Evolutionary conservation across 164 flowering plant genomes (phyloP), one percentile per base, ranked within the genome.

Genomic region (Chloranthus sessilifolius): DNA sequence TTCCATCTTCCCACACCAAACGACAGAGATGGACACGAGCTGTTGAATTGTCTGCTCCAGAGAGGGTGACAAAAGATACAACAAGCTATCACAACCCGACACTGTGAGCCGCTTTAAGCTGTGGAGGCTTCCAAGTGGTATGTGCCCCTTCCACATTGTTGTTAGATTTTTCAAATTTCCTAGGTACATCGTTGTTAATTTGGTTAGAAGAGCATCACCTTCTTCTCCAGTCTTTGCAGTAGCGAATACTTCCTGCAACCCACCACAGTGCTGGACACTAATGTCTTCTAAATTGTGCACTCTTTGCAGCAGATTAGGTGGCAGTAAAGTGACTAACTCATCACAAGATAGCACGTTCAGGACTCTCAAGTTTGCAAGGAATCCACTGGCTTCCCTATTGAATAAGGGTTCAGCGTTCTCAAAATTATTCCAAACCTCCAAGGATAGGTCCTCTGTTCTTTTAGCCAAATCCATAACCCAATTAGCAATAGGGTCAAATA

Each of bases 171-270:
- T 23, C 11, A 55, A 31, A 2, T 30, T 1, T 23, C 3, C 15
- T 35, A 55, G 9, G 2, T 3, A 2, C 14, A 55, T 29, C 23
- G 24, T 7, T 6, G 0, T 43, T 15, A 54, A 31, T 1, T 11
- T 43, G 2, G 58, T 12, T 22, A 55, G 41, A 33, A 25, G 9
- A 23, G 2, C n/a, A n/a, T n/a, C 40, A 9, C 17, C 20, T 4
- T 9, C 1, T 21, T 15, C 41, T 19, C 14, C 5, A 7, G 16
- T 5, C 1, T 31, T 50, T 31, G 31, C 24, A 8, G 22, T 33
- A 8, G 24, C 5, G 8, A 56, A 56, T 5, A 56, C 38, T 39
- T 56, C 52, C 25, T 20, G 36, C 44, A 46, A 27, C 19, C 19
- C 46, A 8, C 26, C 5, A 30, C 60, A 56, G 1, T 5, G 15